Evolutionary conservation across 768 basidiomycete species (phyloP), one percentile per base, ranked within the genome.

Genomic region (Tulasnella sp.): DNA sequence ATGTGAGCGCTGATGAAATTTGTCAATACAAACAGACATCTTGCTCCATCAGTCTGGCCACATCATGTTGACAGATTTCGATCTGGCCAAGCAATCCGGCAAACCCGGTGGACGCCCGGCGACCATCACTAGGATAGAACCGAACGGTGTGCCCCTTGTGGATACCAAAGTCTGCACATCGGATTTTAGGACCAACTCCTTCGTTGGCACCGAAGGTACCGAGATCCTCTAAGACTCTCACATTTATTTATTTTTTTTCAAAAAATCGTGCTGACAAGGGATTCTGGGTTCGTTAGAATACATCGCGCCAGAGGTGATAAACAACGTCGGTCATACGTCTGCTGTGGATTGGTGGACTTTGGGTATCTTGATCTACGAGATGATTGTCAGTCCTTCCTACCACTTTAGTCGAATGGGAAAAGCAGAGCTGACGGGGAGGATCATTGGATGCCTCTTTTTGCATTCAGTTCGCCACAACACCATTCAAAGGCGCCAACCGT

Each of bases 321-420:
- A 88, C 66, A 91, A 90, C 49, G 81, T 87, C 70, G 94, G 96
- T 17, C 96, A 99, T 72, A 96, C 93, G 38, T 92, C 92, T 62
- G 93, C 94, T 12, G 96, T 99, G 53, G 96, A 99, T 73, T 99
- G 94, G 94, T 93, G 91, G 96, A 98, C 96, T 30, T 76, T 97
- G 51, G 96, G 96, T 41, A 97, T 98, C 67, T 81, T 99, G 67
- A 90, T 98, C 67, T 96, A 92, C 75, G 96, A 99, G 75, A 96
- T 96, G 72, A 92, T 93, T 72, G 89, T 92, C 78, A 79, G 89
- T 82, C 62, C 72, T 41, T 61, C 50, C 19, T 52, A 7, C 27
- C n/a, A 7, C 49, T 8, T 46, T 25, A 63, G 56, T 68, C 24
- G 29, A 17, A 62, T 19, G 10, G 30, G 50, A 46, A 42, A 17